Evolutionary conservation across 1,284 basidiomycete genomes (phyloP), one percentile per base, ranked within the genome.

Genomic region (Austroboletus rostrupii): DNA sequence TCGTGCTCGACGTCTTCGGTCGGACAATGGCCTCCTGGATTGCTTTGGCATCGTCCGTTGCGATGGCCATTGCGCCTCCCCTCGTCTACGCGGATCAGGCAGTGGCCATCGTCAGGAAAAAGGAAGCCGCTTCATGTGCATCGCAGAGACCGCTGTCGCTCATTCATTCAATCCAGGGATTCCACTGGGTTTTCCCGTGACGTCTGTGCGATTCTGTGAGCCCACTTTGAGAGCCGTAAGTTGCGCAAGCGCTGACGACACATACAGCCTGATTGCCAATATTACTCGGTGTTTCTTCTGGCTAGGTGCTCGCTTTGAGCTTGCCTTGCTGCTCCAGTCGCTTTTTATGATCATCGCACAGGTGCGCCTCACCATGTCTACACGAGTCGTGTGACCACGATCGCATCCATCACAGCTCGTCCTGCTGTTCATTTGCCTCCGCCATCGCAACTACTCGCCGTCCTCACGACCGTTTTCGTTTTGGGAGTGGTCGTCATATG

Each of bases 271-370:
- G 36, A 74, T 90, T 53, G 88, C 90, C 45, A 92, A 92, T 67
- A 87, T 92, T 48, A 85, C 84, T 19, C 75, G 89, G 61, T 90
- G 88, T 68, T 92, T 92, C 73, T 92, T 91, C 70, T 92, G 91
- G 90, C 69, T 93, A 43, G 90, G 90, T 65, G 76, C 85, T 46
- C 85, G 67, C 40, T 93, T 92, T 65, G 91, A 92, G 70, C 70
- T 80, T 41, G 76, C 90, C 1, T 71, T 93, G 45, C 72, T 92
- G 33, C 58, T 90, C 13, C 89, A 92, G 66, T 89, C 87, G 16
- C 68, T 92, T 49, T 71, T 90, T 49, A 90, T 92, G 87, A 90
- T 92, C 55, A 53, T 86, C 40, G 80, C 87, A 8, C 89, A 91
- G 72, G 89, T 87, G 58, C 50, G 74, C 63, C 37, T 43, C 40